Evolutionary conservation across 805 yeast species (phyloP).

Genomic region (Brettanomyces nanus): DNA sequence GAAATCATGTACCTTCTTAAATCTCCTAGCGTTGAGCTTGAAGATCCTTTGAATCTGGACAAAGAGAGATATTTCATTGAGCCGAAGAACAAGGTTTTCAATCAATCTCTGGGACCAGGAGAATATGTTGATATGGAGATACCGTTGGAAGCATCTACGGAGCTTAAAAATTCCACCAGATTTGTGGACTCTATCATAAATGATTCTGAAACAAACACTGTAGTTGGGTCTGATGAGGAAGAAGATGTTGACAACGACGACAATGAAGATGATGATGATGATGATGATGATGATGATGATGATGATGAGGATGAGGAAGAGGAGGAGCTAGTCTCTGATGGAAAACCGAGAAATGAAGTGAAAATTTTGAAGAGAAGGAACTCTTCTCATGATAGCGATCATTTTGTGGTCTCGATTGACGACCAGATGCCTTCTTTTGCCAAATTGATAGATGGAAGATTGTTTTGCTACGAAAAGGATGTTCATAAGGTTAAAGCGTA

Average conservation of each 20-base stretch:
- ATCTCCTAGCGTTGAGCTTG: conserved; percentile 26
- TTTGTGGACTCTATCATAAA: no score
- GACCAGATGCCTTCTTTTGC: no score
- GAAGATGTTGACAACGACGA: background rate
- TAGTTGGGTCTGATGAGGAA: background rate
- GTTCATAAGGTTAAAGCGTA: conserved; percentile 15
- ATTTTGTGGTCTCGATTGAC: no score
- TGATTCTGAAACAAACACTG: conserved; percentile 1
- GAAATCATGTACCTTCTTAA: conserved; percentile 29
- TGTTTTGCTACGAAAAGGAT: conserved; percentile 16
- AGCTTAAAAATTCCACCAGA: no score
- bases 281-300: background rate
- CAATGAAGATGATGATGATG: background rate
- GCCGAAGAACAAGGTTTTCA: conserved; percentile 2
- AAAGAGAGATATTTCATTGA: conserved; percentile 7
- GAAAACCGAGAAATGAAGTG: background rate
- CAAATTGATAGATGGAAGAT: conserved; percentile 6
- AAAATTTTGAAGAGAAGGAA: background rate
- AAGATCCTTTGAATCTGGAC: conserved; percentile 20
- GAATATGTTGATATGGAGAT: conserved; percentile 3
- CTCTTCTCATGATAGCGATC: no score
- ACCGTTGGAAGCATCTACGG: background rate
- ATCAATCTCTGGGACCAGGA: no score
- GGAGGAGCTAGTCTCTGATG: background rate
- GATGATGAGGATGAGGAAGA: background rate